Base-by-base conservation (phyloP, 371 early-diverging fungal species). In the Coemansia sp. region DNA sequence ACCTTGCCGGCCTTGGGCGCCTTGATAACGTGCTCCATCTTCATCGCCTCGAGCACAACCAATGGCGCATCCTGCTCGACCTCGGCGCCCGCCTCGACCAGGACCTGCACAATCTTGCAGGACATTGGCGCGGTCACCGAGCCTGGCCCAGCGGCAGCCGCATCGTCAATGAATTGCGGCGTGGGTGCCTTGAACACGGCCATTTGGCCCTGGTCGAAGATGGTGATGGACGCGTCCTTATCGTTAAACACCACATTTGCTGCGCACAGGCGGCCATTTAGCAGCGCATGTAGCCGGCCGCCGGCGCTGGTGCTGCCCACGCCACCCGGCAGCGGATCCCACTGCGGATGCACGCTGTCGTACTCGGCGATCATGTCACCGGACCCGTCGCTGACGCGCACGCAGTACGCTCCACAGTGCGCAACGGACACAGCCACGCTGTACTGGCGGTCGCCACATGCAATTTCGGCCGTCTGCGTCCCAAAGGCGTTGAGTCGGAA, bases 11-110 rank as follows among this genome's bases (percentile, higher is more conserved):
- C 82, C 38, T 79, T 64, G 4, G 97, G 95, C 4, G 95, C 88
- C 77, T 88, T 89, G 67, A 97, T 90, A 50, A 92, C 86, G 66
- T 97, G 95, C 82, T 97, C 96, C 98, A 97, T 97, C 84, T 97
- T 97, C 98, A 97, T 97, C 20, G 98, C 98, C 70, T 97, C 98
- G 45, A 97, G 81, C 33, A 97, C 84, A 1, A 97, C 77, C 52
- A 97, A 77, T 16, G 88, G 83, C 47, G 87, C 83, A 33, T 91
- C 95, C 78, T 91, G 90, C 55, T 85, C 83, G n/a, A 97, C 93
- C 39, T 77, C 78, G 52, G 93, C 89, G 20, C 97, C 98, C 12
- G 86, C 81, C 55, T 87, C 81, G 14, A 93, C 86, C 66, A 88
- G 68, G 0, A 97, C 88, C 76, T 91, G 90, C 6, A 93, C 88